Conservation (phyloP, 768 basidiomycete species). For the Serendipita indica region DNA sequence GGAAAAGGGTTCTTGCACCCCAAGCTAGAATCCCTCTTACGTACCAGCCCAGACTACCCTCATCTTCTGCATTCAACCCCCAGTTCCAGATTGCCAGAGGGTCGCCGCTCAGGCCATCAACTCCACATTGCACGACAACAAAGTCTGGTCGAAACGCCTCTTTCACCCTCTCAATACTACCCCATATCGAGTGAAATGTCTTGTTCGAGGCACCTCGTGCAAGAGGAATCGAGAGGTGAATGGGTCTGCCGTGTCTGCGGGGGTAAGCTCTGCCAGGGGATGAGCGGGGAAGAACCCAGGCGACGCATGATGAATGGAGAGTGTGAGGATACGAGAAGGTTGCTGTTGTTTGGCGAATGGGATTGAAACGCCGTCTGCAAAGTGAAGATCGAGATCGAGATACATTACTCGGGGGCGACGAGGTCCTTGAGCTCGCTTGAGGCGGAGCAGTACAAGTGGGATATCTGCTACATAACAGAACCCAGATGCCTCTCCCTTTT, state of each 20-base stretch:
- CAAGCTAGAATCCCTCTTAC: conserved; percentile 37
- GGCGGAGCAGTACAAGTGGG: conserved; percentile 60
- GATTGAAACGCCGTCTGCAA: conserved; percentile 74
- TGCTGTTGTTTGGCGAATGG: conserved; percentile 46
- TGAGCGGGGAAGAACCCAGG: conserved; percentile 75
- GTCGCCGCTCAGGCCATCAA: conserved; percentile 77
- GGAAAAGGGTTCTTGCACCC: conserved; percentile 47
- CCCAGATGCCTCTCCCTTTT: conserved; percentile 62
- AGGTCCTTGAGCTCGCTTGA: conserved; percentile 30
- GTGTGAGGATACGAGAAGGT: conserved; percentile 29
- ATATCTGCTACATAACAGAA: conserved; percentile 94
- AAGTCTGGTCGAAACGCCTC: conserved; percentile 59
- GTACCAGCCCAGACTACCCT: conserved; percentile 59
- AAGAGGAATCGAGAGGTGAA: conserved; percentile 75
- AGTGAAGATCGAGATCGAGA: conserved; percentile 85
- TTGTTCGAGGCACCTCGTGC: conserved; percentile 46
- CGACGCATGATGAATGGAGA: conserved; percentile 73
- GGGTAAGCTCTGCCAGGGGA: conserved; percentile 33
- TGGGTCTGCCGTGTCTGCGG: conserved; percentile 31
- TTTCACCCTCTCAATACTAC: conserved; percentile 41
- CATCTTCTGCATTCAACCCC: conserved; percentile 36
- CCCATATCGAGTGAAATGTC: conserved; percentile 54
- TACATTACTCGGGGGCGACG: conserved; percentile 62
- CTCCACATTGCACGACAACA: conserved; percentile 72
- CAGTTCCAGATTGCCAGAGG: conserved; percentile 62